A percentile compares a stretch with the other conserved stretches of the same genome.
Conservation (phyloP, 169 alveolate species). For the Hepatocystis sp. region DNA sequence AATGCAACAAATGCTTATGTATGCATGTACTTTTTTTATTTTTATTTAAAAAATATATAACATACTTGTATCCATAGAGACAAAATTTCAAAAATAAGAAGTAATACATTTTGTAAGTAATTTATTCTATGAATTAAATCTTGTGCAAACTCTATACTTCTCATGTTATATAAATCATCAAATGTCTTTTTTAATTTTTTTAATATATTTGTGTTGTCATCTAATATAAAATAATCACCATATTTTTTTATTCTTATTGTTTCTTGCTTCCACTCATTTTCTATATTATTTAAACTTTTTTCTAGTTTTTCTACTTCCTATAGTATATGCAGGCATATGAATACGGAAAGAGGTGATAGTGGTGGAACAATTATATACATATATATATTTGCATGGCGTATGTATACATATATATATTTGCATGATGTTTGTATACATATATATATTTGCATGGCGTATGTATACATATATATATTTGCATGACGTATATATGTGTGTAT, state of each 20-base stretch:
- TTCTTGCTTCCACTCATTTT: slow-evolving; percentile 64
- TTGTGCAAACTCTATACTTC: slow-evolving; percentile 52
- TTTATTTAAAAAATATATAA: too few species aligned
- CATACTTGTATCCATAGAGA: slow-evolving; percentile 42
- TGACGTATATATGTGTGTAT: background rate
- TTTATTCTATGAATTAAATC: slow-evolving; percentile 70
- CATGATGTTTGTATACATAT: background rate
- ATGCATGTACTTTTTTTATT: background rate
- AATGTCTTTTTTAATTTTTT: slow-evolving; percentile 65
- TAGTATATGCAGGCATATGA: background rate
- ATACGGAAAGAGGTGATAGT: background rate
- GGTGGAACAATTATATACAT: background rate
- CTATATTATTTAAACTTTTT: slow-evolving; percentile 46
- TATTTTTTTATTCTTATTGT: slow-evolving; percentile 54
- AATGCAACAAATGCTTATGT: background rate
- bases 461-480: background rate
- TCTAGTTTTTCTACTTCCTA: slow-evolving; percentile 74
- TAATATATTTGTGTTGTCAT: slow-evolving; percentile 40
- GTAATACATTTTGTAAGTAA: slow-evolving; percentile 45
- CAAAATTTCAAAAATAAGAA: slow-evolving; percentile 39
- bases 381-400: too few species aligned
- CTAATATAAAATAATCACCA: slow-evolving; percentile 40
- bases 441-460: background rate
- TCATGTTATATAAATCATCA: slow-evolving; percentile 52
- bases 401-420: slow-evolving; percentile 2